phyloP scores from a whole-genome alignment of 805 yeast species.

The Ogataea naganishii region DNA sequence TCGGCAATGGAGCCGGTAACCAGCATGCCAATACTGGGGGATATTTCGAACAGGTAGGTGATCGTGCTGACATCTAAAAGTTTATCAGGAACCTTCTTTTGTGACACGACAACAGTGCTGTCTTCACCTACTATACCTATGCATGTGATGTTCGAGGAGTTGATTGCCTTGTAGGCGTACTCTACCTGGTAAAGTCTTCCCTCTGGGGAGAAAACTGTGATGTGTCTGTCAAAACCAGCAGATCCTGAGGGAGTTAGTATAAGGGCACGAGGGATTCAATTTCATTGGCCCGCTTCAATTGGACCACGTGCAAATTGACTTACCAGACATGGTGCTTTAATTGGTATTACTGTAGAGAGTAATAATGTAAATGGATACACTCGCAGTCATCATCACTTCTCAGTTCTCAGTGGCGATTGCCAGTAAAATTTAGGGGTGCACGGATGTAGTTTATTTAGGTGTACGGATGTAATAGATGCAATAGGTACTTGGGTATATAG shows the following conservation, averaged over 20 bases:
- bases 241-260: constrained; percentile 31
- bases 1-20: constrained; percentile 96
- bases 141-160: constrained; percentile 84
- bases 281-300: too few species aligned
- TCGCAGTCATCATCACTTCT: too few species aligned
- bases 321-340: constrained; percentile 20
- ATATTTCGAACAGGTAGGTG: constrained; percentile 74
- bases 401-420: too few species aligned
- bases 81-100: constrained; percentile 95
- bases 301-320: constrained; percentile 6
- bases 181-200: constrained; percentile 97
- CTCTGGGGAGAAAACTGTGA: constrained; percentile 97
- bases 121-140: constrained; percentile 82
- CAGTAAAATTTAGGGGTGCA: too few species aligned
- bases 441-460: too few species aligned
- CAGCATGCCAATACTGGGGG: constrained; percentile 77
- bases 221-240: constrained; percentile 99
- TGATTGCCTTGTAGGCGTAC: constrained; percentile 95
- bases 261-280: constrained; percentile 4
- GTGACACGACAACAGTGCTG: constrained; percentile 81
- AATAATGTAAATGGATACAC: background rate
- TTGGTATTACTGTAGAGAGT: background rate
- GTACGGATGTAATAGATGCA: too few species aligned
- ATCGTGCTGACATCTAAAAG: constrained; percentile 82
- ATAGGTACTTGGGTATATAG: too few species aligned